phyloP scores from a whole-genome alignment of 768 basidiomycete species.

The Termitomyces titanicus region DNA sequence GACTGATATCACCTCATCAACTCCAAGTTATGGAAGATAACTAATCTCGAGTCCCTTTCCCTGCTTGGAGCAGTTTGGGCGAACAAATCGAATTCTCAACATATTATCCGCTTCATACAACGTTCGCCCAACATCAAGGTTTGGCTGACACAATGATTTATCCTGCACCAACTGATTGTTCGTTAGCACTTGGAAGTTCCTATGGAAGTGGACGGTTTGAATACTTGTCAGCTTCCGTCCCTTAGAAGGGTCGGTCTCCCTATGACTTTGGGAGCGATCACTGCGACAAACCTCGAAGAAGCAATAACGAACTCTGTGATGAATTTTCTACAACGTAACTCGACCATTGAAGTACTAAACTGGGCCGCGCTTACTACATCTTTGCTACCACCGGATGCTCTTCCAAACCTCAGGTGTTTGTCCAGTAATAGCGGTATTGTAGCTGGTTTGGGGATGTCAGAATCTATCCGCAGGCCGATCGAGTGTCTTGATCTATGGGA shows the following conservation, averaged over 20 bases:
- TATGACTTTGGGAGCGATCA: constrained; percentile 32
- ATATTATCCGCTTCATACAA: constrained; percentile 25
- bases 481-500: constrained; percentile 32
- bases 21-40: constrained; percentile 29
- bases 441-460: constrained; percentile 27
- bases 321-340: constrained; percentile 41
- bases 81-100: constrained; percentile 17
- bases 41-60: constrained; percentile 23
- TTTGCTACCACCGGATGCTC: constrained; percentile 29
- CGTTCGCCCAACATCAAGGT: constrained; percentile 27
- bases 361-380: constrained; percentile 39
- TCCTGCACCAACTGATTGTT: neutral
- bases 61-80: constrained; percentile 28
- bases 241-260: constrained; percentile 39
- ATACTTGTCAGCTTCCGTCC: constrained; percentile 33
- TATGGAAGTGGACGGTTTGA: constrained; percentile 37
- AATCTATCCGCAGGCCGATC: constrained; percentile 22
- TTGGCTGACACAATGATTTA: neutral
- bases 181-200: constrained; percentile 41
- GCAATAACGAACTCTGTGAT: constrained; percentile 31
- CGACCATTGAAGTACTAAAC: constrained; percentile 39
- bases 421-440: constrained; percentile 31
- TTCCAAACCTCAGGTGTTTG: constrained; percentile 39
- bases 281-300: neutral
- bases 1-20: neutral